phyloP scores from a whole-genome alignment of 768 basidiomycete genomes.

The Leccinum variicolor region DNA sequence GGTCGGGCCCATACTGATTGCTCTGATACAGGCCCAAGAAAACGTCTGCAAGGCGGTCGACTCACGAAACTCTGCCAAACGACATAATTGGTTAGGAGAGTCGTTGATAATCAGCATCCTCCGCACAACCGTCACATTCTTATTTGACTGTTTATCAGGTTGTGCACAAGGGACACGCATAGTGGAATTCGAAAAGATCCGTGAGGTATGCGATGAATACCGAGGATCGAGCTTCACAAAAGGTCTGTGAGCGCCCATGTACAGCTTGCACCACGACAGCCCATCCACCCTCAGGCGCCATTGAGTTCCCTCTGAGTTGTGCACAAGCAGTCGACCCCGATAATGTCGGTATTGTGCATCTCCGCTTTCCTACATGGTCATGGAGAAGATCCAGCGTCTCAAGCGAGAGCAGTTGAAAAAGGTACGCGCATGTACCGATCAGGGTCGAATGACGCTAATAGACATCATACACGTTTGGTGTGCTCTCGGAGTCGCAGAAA shows the following conservation, averaged over 20 bases:
- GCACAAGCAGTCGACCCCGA: constrained; percentile 77
- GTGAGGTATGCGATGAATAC: constrained; percentile 88
- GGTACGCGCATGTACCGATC: not conserved
- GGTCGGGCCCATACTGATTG: constrained; percentile 1
- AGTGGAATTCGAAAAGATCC: constrained; percentile 77
- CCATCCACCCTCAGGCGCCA: constrained; percentile 52
- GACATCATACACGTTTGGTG: not conserved
- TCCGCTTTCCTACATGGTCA: not conserved
- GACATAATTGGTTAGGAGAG: constrained; percentile 78
- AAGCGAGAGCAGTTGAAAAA: constrained; percentile 1
- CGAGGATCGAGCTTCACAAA: constrained; percentile 78
- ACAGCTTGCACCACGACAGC: not conserved
- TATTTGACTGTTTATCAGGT: constrained; percentile 37
- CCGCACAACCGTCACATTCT: not conserved
- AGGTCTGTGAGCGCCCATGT: constrained; percentile 44
- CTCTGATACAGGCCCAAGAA: constrained; percentile 72
- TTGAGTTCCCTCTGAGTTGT: constrained; percentile 82
- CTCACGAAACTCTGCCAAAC: constrained; percentile 70
- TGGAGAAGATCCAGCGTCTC: not conserved
- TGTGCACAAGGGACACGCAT: constrained; percentile 84
- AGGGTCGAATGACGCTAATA: not conserved
- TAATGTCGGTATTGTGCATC: constrained; percentile 62
- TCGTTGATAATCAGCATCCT: constrained; percentile 53
- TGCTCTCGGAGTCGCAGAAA: too few species aligned
- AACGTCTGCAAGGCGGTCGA: constrained; percentile 88